phyloP scores from a whole-genome alignment of 2,329 filamentous ascomycete species.

The Epichloe amarillans region DNA sequence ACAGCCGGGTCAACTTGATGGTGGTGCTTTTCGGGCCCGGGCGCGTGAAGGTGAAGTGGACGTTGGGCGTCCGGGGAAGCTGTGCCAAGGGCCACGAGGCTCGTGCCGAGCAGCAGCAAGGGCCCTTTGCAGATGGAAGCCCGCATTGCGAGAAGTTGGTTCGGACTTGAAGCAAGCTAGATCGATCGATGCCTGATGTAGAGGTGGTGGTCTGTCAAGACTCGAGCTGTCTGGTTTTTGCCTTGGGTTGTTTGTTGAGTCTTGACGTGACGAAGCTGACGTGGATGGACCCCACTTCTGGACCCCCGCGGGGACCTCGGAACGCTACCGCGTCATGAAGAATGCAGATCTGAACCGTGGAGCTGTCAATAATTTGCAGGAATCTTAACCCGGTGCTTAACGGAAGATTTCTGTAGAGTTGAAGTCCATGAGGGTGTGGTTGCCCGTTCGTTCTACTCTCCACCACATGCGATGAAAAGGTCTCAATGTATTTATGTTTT shows the following conservation, averaged over 20 bases:
- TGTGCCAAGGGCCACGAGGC: neutral
- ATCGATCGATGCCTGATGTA: no score
- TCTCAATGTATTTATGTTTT: neutral
- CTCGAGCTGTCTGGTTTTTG: neutral
- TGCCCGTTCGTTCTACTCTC: neutral
- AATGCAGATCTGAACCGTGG: no score
- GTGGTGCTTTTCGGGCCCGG: neutral
- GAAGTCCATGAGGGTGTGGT: no score
- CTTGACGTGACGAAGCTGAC: no score
- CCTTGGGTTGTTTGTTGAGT: no score
- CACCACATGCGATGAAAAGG: neutral
- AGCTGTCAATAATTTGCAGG: no score
- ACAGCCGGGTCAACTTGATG: conserved; percentile 12
- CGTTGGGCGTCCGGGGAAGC: neutral
- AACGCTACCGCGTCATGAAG: no score
- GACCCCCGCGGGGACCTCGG: no score
- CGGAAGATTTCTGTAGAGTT: no score
- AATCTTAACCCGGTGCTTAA: no score
- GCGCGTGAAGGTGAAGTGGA: neutral
- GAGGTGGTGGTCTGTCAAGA: no score
- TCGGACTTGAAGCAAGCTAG: neutral
- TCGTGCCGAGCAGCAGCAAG: neutral
- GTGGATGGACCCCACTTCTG: no score
- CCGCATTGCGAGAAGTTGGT: neutral
- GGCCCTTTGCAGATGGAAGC: neutral